phyloP scores from a whole-genome alignment of 1,284 basidiomycete species.

The Pascua guehoae region DNA sequence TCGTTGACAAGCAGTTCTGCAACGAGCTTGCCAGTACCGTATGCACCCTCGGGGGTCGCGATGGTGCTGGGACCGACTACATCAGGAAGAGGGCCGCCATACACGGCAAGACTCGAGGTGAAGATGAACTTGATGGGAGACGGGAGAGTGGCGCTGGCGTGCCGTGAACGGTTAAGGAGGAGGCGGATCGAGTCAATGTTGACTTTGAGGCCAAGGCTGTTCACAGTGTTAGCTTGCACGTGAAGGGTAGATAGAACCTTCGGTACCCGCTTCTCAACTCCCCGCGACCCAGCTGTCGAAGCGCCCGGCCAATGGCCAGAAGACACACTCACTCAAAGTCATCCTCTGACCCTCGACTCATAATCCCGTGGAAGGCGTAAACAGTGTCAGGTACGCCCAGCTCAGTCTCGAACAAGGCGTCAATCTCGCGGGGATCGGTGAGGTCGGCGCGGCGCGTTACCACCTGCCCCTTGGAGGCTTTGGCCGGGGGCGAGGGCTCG shows the following conservation, averaged over 20 bases:
- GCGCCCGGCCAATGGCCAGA: too few relatives aligned
- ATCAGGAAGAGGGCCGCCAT: conserved; percentile 60
- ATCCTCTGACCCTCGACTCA: conserved; percentile 62
- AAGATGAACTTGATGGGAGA: conserved; percentile 58
- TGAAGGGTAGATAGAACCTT: too few relatives aligned
- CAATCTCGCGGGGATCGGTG: conserved; percentile 51
- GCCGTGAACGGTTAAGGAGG: conserved; percentile 54
- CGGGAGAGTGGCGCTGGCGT: conserved; percentile 13
- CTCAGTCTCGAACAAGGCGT: conserved; percentile 48
- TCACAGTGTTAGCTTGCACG: too few relatives aligned
- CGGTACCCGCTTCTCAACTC: too few relatives aligned
- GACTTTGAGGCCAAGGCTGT: conserved; percentile 56
- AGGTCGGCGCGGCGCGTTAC: conserved; percentile 56
- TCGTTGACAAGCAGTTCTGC: conserved; percentile 63
- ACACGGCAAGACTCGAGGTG: conserved; percentile 63
- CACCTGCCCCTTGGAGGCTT: conserved; percentile 33
- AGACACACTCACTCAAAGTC: conserved; percentile 57
- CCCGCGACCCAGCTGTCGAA: too few relatives aligned
- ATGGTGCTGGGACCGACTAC: conserved; percentile 56
- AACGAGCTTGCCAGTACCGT: conserved; percentile 60
- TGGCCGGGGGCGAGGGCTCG: conserved; percentile 53
- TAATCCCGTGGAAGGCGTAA: conserved; percentile 63
- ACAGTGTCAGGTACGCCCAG: conserved; percentile 41
- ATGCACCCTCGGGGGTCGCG: conserved; percentile 59
- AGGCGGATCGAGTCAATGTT: conserved; percentile 61